Conservation (phyloP, 371 early-diverging fungal species). For the Smittium culicis region DNA sequence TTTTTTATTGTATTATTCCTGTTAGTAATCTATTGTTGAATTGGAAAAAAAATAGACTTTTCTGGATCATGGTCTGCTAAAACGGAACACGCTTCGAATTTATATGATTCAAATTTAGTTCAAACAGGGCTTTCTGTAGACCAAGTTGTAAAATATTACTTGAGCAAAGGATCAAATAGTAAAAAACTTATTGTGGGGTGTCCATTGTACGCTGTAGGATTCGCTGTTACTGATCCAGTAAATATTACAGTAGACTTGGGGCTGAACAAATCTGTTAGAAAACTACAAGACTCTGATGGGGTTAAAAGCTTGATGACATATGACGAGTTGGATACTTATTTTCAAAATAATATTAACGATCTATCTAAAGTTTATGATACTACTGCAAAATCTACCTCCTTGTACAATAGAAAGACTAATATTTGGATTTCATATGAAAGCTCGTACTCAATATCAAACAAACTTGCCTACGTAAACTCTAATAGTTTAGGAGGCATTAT, state of each 20-base stretch:
- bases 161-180: not conserved
- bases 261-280: not conserved
- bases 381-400: constrained; percentile 40
- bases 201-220: not conserved
- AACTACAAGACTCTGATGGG: not conserved
- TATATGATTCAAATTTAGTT: not conserved
- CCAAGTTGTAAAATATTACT: not conserved
- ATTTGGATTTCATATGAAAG: constrained; percentile 13
- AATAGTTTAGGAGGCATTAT: constrained; percentile 9
- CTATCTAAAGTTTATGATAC: constrained; percentile 43
- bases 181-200: not conserved
- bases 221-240: not conserved
- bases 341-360: not conserved
- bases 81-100: not conserved
- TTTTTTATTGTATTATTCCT: not conserved
- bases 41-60: not conserved
- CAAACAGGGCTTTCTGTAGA: not conserved
- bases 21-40: not conserved
- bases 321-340: not conserved
- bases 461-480: constrained; percentile 1
- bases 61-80: not conserved
- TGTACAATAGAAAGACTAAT: constrained; percentile 23
- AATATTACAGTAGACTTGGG: not conserved
- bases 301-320: not conserved
- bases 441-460: not conserved